phyloP scores from a whole-genome alignment of 2,329 filamentous ascomycete species.

The Colletotrichum aenigma region DNA sequence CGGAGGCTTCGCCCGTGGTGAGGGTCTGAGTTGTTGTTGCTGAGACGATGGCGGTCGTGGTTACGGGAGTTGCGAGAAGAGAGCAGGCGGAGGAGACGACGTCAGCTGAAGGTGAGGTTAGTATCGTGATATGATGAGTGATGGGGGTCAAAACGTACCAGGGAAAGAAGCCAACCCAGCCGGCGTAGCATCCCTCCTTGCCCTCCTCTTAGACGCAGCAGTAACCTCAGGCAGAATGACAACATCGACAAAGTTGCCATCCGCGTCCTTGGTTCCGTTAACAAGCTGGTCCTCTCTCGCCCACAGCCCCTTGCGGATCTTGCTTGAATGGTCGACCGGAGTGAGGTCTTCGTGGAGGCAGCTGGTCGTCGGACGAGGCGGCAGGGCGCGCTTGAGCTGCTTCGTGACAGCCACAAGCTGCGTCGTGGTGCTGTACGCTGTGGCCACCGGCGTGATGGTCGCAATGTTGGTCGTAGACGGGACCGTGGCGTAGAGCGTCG shows the following conservation, averaged over 20 bases:
- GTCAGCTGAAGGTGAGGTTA: neutral
- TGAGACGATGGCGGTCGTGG: neutral
- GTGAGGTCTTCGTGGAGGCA: neutral
- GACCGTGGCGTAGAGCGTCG: neutral
- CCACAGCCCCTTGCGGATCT: fast-evolving
- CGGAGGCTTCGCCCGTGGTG: neutral
- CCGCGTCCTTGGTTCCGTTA: neutral
- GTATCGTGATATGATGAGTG: neutral
- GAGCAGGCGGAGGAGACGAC: neutral
- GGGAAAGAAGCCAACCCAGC: neutral
- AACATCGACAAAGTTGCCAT: neutral
- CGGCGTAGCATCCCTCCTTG: neutral
- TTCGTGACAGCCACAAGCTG: neutral
- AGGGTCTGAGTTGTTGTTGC: neutral
- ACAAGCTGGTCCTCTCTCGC: neutral
- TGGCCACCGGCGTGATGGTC: neutral
- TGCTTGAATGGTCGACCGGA: neutral
- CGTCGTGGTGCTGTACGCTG: neutral
- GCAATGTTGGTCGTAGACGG: neutral
- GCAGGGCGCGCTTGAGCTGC: neutral
- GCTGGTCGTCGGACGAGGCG: neutral
- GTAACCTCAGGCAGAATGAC: neutral
- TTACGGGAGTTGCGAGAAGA: neutral
- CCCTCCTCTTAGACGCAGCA: neutral
- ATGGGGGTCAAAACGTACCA: neutral